phyloP scores from a whole-genome alignment of 495 filamentous ascomycete genomes.

The Neurospora hispaniola region DNA sequence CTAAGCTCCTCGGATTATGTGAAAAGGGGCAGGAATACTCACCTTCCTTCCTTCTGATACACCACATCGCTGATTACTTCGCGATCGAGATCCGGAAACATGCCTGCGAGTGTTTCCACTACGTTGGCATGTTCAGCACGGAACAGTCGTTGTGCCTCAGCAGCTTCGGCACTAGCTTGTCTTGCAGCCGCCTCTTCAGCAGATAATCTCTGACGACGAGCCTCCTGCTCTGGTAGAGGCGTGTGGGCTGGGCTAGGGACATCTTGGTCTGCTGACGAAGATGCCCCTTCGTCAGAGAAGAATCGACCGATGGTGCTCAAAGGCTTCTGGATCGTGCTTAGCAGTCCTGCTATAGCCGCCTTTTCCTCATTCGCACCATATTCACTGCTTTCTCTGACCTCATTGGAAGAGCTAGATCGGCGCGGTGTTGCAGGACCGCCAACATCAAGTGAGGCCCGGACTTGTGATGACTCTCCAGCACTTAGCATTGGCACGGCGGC shows the following conservation, averaged over 20 bases:
- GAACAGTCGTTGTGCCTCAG: slow-evolving; percentile 78
- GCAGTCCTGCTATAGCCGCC: slow-evolving; percentile 73
- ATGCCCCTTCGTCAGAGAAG: slow-evolving; percentile 67
- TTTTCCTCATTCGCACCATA: slow-evolving; percentile 49
- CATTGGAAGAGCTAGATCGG: slow-evolving; percentile 34
- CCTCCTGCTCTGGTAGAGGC: slow-evolving; percentile 43
- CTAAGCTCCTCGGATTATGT: slow-evolving; percentile 4
- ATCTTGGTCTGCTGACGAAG: slow-evolving; percentile 27
- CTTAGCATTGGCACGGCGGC: slow-evolving; percentile 33
- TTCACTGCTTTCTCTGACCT: slow-evolving; percentile 21
- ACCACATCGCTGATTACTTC: slow-evolving; percentile 94
- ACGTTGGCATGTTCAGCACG: slow-evolving; percentile 78
- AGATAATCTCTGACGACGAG: slow-evolving; percentile 35
- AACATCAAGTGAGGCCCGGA: slow-evolving; percentile 35
- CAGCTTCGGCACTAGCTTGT: slow-evolving; percentile 86
- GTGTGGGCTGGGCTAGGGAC: slow-evolving; percentile 41
- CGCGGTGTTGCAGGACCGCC: slow-evolving; percentile 29
- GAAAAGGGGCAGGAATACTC: slow-evolving; percentile 25
- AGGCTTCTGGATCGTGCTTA: slow-evolving; percentile 85
- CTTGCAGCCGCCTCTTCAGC: slow-evolving; percentile 89
- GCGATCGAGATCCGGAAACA: slow-evolving; percentile 86
- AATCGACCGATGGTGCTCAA: slow-evolving; percentile 94
- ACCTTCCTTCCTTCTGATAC: slow-evolving; percentile 83
- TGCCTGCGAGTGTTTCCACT: slow-evolving; percentile 81
- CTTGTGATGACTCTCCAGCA: slow-evolving; percentile 19